Base-by-base conservation (phyloP, 331 rosid species). In the Saraca asoca region DNA sequence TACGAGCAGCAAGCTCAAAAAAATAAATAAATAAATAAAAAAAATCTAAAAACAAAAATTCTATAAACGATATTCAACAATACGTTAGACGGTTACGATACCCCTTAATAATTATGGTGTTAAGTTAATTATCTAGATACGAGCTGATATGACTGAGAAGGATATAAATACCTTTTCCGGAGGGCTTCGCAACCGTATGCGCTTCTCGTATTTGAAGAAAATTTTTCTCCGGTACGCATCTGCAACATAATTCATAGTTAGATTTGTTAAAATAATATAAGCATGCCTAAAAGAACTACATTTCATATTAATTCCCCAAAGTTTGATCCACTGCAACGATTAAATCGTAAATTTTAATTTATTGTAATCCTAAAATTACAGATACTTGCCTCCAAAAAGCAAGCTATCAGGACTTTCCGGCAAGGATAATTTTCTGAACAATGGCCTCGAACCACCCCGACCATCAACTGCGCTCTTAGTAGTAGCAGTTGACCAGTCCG, bases 171-270 rank as follows among this genome's bases (percentile, higher is more conserved):
- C 96, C 96, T 91, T 91, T 71, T 85, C 98, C 0, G 98, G 98
- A 62, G 96, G 81, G 59, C 98, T 92, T 43, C 79, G 82, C 82
- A 87, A 67, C 39, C 96, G 77, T 0, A 93, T 76, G 34, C 98
- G 98, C 77, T 87, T 93, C 83, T 90, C 98, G 39, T 93, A 90
- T 63, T 90, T 93, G 78, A 89, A 93, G 83, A 93, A 93, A 68
- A 93, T 58, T 75, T 79, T 90, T 70, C 95, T 88, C 79, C 98
- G 82, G 45, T 54, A 90, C n/a, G 80, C 86, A 54, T 90, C 98
- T 90, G 85, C 78, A 77, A 13, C 59, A 14, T 34, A 45, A 31
- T 19, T 13, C 12, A 24, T 12, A 12, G 15, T 8, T 34, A 8
- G 7, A 49, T 56, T 37, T 14, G 12, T 42, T 16, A 64, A 41